Base-by-base conservation (phyloP, 208 protist species). In the Acanthamoeba lenticulata region DNA sequence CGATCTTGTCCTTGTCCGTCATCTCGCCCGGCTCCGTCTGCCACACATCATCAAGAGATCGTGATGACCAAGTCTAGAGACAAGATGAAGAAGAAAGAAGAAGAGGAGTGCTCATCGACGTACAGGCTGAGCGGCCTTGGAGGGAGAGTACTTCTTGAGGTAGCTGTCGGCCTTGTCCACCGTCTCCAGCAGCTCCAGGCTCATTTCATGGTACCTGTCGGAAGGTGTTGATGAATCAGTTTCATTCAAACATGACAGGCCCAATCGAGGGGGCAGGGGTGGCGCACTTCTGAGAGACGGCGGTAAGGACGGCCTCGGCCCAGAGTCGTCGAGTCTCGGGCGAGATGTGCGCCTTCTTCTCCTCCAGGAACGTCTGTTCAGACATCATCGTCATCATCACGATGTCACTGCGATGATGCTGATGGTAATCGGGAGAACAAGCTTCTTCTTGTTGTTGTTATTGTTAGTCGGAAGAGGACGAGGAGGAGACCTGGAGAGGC, bases 321-420 rank as follows among this genome's bases (percentile, higher is more conserved):
- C 88, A 92, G 2, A 32, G n/a, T 9, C 38, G 52, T 29, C 42
- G 21, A 1, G 40, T 40, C 19, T 79, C 44, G 5, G 44, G 34
- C 5, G 88, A 77, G 1, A 79, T 45, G 60, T 77, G 60, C 1
- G 49, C 38, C 19, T 27, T 49, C 9, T 92, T 45, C 29, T 69
- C 88, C 27, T 92, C 62, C 11, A 92, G 32, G 88, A 92, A 92
- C 44, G 65, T 79, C 60, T 92, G n/a, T 72, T 49, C 45, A 49
- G 45, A 49, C 9, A 19, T 49, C 15, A 60, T 21, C 15, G 11
- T 11, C 15, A 60, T 27, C 15, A 60, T 60, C 21, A 60, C 11
- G 52, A 11, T 27, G 52, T 60, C 7, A 38, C 7, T 38, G 62
- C 62, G n/a, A 27, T 60, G 52, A 60, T 60, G 11, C 6, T 34